These are phyloP conservation scores for Tylopilus sp. DNA, from an alignment of 768 basidiomycete species.

Conservation along the genomic window DNA sequence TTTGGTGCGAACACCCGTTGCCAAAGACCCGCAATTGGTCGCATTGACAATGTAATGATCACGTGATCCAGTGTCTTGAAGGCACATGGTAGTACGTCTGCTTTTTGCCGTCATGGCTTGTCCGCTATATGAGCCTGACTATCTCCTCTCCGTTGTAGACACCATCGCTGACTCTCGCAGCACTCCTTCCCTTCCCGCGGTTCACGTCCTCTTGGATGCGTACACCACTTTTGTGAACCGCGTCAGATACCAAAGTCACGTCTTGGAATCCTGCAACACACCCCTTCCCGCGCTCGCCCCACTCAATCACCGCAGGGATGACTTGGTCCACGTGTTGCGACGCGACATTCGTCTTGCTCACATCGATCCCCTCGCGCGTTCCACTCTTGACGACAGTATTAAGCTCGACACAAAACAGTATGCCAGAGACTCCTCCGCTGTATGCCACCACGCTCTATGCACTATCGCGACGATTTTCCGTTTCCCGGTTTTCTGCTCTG, in stretches of 20 bases:
- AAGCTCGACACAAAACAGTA: constrained; percentile 38
- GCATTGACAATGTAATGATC: no score
- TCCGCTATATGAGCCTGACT: constrained; percentile 14
- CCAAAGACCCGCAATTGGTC: no score
- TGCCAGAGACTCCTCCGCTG: constrained; percentile 38
- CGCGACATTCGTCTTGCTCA: constrained; percentile 51
- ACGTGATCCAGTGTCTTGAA: no score
- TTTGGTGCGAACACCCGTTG: no score
- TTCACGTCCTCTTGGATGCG: constrained; percentile 59
- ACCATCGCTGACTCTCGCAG: constrained; percentile 46
- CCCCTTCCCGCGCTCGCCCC: constrained; percentile 23
- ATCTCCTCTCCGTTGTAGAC: constrained; percentile 41
- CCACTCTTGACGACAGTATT: constrained; percentile 11
- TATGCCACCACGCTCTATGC: constrained; percentile 55
- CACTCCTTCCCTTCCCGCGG: constrained; percentile 37
- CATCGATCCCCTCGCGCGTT: constrained; percentile 29
- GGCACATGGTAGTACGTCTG: no score
- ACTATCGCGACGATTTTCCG: constrained; percentile 49
- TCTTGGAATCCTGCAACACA: constrained; percentile 1
- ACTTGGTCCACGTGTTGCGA: constrained; percentile 40
- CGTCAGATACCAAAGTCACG: constrained; percentile 28
- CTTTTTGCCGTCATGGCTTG: background rate
- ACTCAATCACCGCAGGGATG: constrained; percentile 32
- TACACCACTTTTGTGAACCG: constrained; percentile 50
- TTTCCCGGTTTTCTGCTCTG: constrained; percentile 41